Base-by-base conservation (phyloP, 2,329 filamentous ascomycete genomes). In the Penicillium hordei region DNA sequence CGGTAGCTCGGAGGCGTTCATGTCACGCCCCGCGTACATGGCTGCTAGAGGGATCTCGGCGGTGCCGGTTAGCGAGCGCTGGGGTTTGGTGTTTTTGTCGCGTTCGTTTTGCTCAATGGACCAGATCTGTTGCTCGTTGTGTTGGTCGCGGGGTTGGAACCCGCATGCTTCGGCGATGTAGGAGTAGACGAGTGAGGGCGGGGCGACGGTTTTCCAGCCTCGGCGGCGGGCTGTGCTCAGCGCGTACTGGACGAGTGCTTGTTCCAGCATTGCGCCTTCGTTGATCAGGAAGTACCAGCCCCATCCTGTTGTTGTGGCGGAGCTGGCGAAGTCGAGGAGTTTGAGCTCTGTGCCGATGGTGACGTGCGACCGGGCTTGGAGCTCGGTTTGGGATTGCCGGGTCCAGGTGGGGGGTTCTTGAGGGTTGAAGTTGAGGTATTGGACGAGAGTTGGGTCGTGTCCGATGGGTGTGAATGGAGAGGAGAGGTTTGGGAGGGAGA, bases 261-360 rank as follows among this genome's bases (percentile, higher is more conserved):
- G 93, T 76, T 99, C 94, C n/a, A 99, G 83, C 73, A 94, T 85
- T 0, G 93, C 93, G 9, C 87, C 94, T 70, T 96, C 93, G 70
- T 93, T 91, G n/a, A 91, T 81, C 12, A 99, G 85, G 76, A 92
- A 97, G 78, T 99, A 99, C 91, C 92, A 99, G 1, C 94, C 94
- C 93, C 93, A 99, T 38, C 94, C 94, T 4, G 89, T 90, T 1
- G 91, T 88, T n/a, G 84, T 86, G 2, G 88, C 88, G 5, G 92
- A 91, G 58, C 84, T 87, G 5, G 89, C 81, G 70, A 99, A 97
- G 77, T 99, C 93, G 51, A 99, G 81, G n/a, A 99, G 82, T 34
- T 88, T 87, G n/a, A 99, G 84, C 69, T 92, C 86, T 5, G 86
- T 82, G 33, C 94, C 94, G 65, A 99, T 93, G 65, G 93, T 84